phyloP scores from a whole-genome alignment of 768 basidiomycete species.

The Tricholoma hemisulphureum region DNA sequence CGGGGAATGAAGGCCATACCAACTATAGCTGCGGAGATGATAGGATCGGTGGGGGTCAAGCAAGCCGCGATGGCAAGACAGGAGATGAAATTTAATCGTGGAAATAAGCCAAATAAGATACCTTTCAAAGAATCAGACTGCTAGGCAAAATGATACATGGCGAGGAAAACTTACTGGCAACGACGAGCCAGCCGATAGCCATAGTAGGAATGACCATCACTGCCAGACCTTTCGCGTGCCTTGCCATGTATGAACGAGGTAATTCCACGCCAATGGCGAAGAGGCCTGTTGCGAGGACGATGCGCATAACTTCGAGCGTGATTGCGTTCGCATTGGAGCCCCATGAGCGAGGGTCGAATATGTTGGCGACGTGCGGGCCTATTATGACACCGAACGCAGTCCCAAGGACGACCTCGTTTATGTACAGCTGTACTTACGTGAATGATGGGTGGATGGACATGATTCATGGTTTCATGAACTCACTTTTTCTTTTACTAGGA shows the following conservation, averaged over 20 bases:
- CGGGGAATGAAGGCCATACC: conserved; percentile 36
- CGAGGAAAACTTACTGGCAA: conserved; percentile 48
- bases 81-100: conserved; percentile 66
- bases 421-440: conserved; percentile 60
- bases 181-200: conserved; percentile 82
- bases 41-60: conserved; percentile 92
- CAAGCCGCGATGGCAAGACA: conserved; percentile 86
- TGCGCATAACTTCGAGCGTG: conserved; percentile 48
- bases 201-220: conserved; percentile 82
- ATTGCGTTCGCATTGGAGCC: conserved; percentile 42
- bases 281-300: conserved; percentile 84
- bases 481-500: conserved; percentile 81
- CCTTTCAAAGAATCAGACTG: conserved; percentile 39
- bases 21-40: conserved; percentile 83
- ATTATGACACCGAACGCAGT: conserved; percentile 66
- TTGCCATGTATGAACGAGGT: conserved; percentile 78
- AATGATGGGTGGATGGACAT: not conserved
- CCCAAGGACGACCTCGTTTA: conserved; percentile 93
- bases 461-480: not conserved
- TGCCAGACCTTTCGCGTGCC: conserved; percentile 70
- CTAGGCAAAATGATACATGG: conserved; percentile 13
- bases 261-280: conserved; percentile 97
- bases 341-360: conserved; percentile 83
- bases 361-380: conserved; percentile 68
- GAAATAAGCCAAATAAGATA: conserved; percentile 71